These are phyloP conservation scores for Pyricularia pennisetigena DNA, from an alignment of 2,329 filamentous ascomycete genomes.

Conservation along the genomic window DNA sequence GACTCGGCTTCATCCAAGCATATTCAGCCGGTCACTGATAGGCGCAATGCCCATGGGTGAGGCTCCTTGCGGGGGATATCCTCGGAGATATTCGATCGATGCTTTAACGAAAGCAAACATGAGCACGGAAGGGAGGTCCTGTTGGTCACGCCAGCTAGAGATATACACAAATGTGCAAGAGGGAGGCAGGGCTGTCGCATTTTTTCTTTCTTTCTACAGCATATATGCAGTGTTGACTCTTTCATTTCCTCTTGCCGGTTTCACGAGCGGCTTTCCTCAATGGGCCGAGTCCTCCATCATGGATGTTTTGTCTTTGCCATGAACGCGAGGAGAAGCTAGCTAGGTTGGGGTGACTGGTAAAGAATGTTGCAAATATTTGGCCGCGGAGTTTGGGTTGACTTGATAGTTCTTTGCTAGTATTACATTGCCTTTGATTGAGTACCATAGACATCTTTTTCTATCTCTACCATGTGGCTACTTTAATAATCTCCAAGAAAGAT, in stretches of 20 bases:
- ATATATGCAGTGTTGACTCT: conserved; percentile 6
- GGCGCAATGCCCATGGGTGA: background rate
- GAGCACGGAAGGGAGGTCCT: background rate
- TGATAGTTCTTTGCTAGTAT: conserved; percentile 2
- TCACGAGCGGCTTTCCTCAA: background rate
- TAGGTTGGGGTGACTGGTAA: background rate
- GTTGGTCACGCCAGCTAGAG: background rate
- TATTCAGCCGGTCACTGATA: background rate
- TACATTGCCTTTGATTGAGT: background rate
- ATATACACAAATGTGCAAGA: conserved; percentile 6
- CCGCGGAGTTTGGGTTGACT: conserved; percentile 5
- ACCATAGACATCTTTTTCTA: background rate
- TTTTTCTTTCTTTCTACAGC: background rate
- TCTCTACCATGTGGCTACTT: background rate
- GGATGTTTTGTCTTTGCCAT: background rate
- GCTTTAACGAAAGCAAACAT: background rate
- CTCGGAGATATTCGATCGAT: background rate
- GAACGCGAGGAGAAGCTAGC: background rate
- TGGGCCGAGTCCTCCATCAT: no score
- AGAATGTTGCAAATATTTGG: conserved; percentile 4
- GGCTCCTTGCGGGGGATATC: background rate
- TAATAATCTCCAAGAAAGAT: no score
- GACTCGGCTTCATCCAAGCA: background rate
- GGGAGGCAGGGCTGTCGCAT: background rate
- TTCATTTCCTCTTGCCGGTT: background rate